phyloP scores from a whole-genome alignment of 805 yeast genomes.

The Komagataella populi region DNA sequence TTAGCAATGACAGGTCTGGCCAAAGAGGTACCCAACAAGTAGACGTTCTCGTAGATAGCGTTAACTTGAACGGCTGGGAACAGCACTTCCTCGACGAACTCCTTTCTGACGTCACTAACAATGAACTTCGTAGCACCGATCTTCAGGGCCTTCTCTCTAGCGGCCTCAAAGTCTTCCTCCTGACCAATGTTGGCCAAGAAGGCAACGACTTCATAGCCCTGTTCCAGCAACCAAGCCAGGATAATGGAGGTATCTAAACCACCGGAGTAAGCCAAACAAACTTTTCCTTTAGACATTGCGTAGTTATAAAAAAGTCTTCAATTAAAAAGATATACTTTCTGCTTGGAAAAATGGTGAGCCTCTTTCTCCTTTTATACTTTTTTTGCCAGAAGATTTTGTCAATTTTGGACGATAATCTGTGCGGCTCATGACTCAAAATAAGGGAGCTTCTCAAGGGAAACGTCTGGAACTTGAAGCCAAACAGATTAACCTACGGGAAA shows the following conservation, averaged over 20 bases:
- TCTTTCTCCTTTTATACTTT: not conserved
- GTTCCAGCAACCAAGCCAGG: constrained; percentile 94
- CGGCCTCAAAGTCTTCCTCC: constrained; percentile 98
- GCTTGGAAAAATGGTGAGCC: not conserved
- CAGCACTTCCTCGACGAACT: constrained; percentile 85
- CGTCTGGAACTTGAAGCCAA: not conserved
- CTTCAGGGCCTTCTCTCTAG: constrained; percentile 88
- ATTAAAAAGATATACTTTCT: not conserved
- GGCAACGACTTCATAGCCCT: constrained; percentile 97
- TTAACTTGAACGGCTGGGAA: constrained; percentile 96
- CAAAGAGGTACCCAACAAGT: constrained; percentile 90
- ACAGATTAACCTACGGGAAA: not conserved
- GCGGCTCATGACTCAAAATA: not conserved
- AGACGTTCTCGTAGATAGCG: constrained; percentile 96
- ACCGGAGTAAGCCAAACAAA: constrained; percentile 98
- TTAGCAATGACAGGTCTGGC: constrained; percentile 99
- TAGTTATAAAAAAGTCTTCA: constrained; percentile 1
- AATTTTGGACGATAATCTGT: not conserved
- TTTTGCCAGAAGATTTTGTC: not conserved
- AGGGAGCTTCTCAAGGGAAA: not conserved
- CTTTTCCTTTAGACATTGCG: constrained; percentile 91
- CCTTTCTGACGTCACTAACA: constrained; percentile 86
- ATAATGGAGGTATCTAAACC: constrained; percentile 97
- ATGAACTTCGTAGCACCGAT: constrained; percentile 97
- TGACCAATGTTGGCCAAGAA: constrained; percentile 98